phyloP scores from a whole-genome alignment of 106 monocot genomes.

The Dioscorea dumetorum region DNA sequence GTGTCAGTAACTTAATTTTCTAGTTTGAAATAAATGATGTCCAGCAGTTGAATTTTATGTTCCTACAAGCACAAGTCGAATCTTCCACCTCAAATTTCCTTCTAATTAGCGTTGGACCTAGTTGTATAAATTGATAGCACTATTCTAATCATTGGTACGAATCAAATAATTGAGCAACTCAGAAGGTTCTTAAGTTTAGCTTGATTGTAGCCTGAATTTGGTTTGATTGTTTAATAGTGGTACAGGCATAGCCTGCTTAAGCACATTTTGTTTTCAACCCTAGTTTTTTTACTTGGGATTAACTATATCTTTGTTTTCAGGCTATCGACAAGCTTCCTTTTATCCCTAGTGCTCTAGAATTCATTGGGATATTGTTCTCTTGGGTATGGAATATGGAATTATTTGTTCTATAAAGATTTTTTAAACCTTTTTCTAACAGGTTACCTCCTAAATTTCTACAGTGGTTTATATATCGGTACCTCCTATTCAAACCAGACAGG shows the following conservation, averaged over 20 bases:
- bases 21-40: not conserved
- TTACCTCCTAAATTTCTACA: constrained; percentile 23
- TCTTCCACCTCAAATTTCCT: too few species aligned
- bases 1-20: not conserved
- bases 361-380: constrained; percentile 79
- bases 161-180: too few species aligned
- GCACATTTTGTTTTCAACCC: not conserved
- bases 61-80: not conserved
- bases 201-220: not conserved
- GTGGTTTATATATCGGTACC: constrained; percentile 86
- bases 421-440: too few species aligned
- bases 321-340: constrained; percentile 79
- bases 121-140: not conserved
- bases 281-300: not conserved
- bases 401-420: too few species aligned
- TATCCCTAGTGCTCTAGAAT: constrained; percentile 48
- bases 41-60: not conserved
- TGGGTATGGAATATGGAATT: constrained; percentile 34
- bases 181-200: too few species aligned
- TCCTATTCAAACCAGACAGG: constrained; percentile 95
- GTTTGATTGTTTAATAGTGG: not conserved
- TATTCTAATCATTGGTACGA: not conserved
- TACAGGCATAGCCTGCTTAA: not conserved
- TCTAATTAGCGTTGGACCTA: too few species aligned
- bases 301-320: constrained; percentile 25